These are phyloP conservation scores for Aspergillus novofumigatus DNA, from an alignment of 2,329 filamentous ascomycete species.

Conservation along the genomic window DNA sequence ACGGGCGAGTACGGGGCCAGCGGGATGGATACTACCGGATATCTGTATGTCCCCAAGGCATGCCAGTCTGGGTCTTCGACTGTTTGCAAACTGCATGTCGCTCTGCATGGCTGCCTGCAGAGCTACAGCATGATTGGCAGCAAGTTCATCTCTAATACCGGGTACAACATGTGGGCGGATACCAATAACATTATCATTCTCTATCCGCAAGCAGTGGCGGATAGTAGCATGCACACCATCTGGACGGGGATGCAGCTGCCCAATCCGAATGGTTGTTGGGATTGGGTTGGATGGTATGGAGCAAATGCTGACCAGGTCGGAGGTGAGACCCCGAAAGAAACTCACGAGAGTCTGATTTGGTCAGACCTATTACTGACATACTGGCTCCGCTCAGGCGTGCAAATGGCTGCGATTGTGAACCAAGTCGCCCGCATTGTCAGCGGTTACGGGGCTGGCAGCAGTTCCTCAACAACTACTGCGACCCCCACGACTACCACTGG, in stretches of 20 bases:
- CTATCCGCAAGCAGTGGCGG: constrained; percentile 10
- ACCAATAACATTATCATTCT: constrained; percentile 14
- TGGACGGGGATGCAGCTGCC: constrained; percentile 8
- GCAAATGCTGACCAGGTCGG: constrained; percentile 11
- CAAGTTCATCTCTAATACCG: constrained; percentile 13
- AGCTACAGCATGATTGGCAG: constrained; percentile 9
- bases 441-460: not conserved
- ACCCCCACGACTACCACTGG: not conserved
- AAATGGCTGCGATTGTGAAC: constrained; percentile 18
- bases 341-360: too few relatives aligned
- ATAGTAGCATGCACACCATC: constrained; percentile 8
- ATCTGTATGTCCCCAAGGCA: constrained; percentile 12
- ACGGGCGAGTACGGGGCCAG: constrained; percentile 8
- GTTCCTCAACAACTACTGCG: not conserved
- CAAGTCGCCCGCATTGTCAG: constrained; percentile 14
- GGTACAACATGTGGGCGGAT: constrained; percentile 16
- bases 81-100: constrained; percentile 14
- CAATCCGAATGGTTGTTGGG: constrained; percentile 16
- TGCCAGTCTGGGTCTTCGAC: constrained; percentile 7
- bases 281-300: constrained; percentile 17
- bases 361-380: too few relatives aligned
- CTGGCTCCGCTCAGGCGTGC: too few relatives aligned
- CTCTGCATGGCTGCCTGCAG: constrained; percentile 14
- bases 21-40: constrained; percentile 15
- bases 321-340: too few relatives aligned